Conservation (phyloP, 306 rosid genomes). For the Ziziphus jujuba region DNA sequence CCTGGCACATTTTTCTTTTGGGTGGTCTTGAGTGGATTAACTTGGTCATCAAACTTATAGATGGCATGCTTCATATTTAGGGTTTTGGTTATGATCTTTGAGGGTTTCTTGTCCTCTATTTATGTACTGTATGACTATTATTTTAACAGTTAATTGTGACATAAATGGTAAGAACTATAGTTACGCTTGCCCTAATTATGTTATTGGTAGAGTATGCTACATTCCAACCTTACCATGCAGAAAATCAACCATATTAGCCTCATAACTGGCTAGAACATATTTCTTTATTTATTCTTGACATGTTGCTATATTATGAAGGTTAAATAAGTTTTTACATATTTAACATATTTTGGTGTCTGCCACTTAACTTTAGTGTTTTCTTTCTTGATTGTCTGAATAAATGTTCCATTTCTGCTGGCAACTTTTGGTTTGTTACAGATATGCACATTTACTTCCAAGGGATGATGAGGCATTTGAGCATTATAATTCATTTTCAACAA, state of each 20-base stretch:
- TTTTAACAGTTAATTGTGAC: neutral
- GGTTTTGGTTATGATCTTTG: no score
- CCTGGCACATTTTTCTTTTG: neutral
- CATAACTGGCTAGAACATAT: neutral
- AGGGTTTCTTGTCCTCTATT: no score
- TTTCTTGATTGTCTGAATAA: neutral
- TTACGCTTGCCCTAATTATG: no score
- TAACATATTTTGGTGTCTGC: neutral
- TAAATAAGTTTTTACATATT: neutral
- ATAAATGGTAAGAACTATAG: neutral
- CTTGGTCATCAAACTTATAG: neutral
- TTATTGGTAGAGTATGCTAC: neutral
- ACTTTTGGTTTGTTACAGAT: conserved; percentile 43
- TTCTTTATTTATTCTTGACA: neutral
- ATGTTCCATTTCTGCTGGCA: neutral
- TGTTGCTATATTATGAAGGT: neutral
- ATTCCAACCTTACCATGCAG: neutral
- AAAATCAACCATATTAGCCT: neutral
- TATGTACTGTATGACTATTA: no score
- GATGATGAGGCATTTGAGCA: conserved; percentile 90
- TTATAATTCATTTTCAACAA: conserved; percentile 69
- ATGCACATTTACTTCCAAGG: conserved; percentile 84
- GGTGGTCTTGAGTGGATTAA: neutral
- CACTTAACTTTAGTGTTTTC: neutral
- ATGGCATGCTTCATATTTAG: neutral